Evolutionary conservation across 2,329 filamentous ascomycete genomes (phyloP).

Genomic region (Hymenoscyphus scutula): DNA sequence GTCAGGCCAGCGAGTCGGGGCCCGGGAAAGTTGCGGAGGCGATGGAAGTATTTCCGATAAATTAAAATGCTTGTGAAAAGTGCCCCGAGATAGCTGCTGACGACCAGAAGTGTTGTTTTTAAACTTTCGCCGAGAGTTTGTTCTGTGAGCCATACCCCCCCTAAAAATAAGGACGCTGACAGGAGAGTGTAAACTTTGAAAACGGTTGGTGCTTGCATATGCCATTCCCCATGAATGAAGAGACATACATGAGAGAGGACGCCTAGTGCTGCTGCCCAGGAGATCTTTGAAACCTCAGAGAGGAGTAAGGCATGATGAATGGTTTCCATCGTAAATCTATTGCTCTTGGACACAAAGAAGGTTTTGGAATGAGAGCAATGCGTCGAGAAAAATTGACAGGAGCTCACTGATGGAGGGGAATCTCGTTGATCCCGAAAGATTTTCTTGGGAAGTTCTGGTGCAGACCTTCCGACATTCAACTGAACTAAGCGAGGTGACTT

Average conservation of each 20-base stretch:
- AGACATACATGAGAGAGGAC: neutral
- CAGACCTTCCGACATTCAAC: too few relatives aligned
- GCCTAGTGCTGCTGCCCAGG: too few relatives aligned
- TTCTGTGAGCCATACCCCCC: too few relatives aligned
- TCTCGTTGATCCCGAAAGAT: too few relatives aligned
- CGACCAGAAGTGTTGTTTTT: neutral
- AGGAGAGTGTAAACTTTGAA: neutral
- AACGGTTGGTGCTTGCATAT: slow-evolving; percentile 7
- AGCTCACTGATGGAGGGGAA: too few relatives aligned
- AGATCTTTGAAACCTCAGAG: neutral
- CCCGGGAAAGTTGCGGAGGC: slow-evolving; percentile 12
- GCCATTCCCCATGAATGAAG: slow-evolving; percentile 11
- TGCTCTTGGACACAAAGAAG: neutral
- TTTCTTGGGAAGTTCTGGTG: too few relatives aligned
- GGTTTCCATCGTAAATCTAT: too few relatives aligned
- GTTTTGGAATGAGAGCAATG: too few relatives aligned
- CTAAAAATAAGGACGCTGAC: neutral
- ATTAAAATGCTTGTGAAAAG: slow-evolving; percentile 12
- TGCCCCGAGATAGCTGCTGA: neutral
- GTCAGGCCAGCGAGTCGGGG: slow-evolving; percentile 7
- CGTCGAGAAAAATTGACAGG: too few relatives aligned
- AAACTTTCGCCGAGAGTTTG: neutral
- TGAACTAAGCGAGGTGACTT: too few relatives aligned
- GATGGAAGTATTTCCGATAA: slow-evolving; percentile 13
- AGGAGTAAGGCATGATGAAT: too few relatives aligned